A percentile compares a stretch with the other conserved stretches of the same genome.
Conservation (phyloP, 257 asterid species). For the Osmanthus fragrans region DNA sequence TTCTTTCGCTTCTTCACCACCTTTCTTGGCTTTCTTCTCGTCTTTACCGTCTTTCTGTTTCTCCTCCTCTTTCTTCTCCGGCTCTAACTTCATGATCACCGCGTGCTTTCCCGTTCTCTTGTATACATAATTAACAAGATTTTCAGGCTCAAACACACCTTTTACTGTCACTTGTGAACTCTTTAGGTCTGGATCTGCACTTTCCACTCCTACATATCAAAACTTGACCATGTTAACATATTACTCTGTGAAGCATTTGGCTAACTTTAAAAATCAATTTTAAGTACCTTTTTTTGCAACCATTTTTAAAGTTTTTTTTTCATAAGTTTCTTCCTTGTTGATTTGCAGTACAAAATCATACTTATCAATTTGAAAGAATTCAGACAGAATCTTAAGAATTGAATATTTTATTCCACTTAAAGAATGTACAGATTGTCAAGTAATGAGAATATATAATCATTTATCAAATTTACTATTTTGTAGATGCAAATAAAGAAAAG, state of each 20-base stretch:
- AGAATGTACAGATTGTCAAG: no score
- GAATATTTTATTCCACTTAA: constrained; percentile 18
- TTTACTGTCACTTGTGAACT: constrained; percentile 72
- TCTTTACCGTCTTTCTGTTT: constrained; percentile 20
- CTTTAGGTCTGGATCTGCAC: constrained; percentile 78
- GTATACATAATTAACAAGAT: constrained; percentile 55
- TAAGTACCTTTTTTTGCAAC: no score
- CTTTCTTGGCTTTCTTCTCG: constrained; percentile 45
- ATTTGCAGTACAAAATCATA: neutral
- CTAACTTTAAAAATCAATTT: no score
- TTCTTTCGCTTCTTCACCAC: constrained; percentile 28
- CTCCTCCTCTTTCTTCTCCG: constrained; percentile 57
- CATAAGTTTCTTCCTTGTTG: neutral
- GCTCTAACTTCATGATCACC: constrained; percentile 52
- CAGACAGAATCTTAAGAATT: constrained; percentile 31
- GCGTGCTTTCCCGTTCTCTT: constrained; percentile 77
- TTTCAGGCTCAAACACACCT: constrained; percentile 64
- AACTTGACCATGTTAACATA: neutral
- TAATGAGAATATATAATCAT: no score
- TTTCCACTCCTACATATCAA: constrained; percentile 64
- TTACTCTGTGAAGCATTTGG: no score
- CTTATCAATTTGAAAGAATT: constrained; percentile 30
- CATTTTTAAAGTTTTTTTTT: no score
- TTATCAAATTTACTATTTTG: neutral
- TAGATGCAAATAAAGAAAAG: constrained; percentile 40